Evolutionary conservation across 75 land plant genomes (phyloP).

Genomic region (Selaginella moellendorffii): DNA sequence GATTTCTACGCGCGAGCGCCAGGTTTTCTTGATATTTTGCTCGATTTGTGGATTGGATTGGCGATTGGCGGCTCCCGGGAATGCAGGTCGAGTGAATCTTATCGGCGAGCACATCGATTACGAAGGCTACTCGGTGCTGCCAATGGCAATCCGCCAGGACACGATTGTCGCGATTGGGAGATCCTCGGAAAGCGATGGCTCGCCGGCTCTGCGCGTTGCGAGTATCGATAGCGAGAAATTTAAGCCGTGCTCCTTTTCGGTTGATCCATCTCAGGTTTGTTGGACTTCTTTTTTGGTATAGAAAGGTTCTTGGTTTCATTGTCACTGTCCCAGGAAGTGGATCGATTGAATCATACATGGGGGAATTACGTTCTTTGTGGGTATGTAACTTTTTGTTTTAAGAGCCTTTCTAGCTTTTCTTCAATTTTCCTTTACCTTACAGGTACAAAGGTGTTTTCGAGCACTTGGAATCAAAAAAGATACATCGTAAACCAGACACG

Average conservation of each 20-base stretch:
- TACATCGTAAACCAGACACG: constrained; percentile 30
- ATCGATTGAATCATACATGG: constrained; percentile 76
- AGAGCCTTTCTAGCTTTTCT: constrained; percentile 9
- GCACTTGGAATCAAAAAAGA: constrained; percentile 46
- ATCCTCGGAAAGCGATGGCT: constrained; percentile 20
- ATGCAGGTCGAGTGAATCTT: constrained; percentile 82
- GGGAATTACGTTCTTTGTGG: constrained; percentile 93
- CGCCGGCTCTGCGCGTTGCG: constrained; percentile 46
- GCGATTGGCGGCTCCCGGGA: not conserved
- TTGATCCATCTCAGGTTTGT: constrained; percentile 38
- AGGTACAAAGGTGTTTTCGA: constrained; percentile 93
- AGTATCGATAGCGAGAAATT: constrained; percentile 64
- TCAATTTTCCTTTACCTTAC: constrained; percentile 10
- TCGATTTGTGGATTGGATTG: not conserved
- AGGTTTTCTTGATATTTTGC: constrained; percentile 27
- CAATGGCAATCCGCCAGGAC: constrained; percentile 96
- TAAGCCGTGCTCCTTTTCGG: constrained; percentile 45
- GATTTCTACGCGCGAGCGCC: constrained; percentile 79
- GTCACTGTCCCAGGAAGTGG: constrained; percentile 53
- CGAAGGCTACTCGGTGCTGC: constrained; percentile 94
- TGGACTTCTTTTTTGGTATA: not conserved
- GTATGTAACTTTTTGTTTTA: constrained; percentile 20
- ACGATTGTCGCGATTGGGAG: constrained; percentile 83
- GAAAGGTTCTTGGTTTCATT: not conserved
- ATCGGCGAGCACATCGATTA: constrained; percentile 97